phyloP scores from a whole-genome alignment of 2,329 filamentous ascomycete genomes.

The Xylaria multiplex region DNA sequence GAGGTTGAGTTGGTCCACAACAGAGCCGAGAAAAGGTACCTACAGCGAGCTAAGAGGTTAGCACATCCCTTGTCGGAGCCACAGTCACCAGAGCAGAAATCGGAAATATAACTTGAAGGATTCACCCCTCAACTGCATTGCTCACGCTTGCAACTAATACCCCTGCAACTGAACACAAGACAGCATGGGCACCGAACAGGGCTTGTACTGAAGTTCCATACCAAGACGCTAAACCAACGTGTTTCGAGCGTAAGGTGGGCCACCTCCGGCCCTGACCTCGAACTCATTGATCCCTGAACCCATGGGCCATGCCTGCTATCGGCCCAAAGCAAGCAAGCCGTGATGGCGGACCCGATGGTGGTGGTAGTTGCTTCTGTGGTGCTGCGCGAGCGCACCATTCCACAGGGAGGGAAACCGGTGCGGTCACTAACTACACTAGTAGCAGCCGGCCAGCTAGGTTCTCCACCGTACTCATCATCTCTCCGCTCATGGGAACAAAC shows the following conservation, averaged over 20 bases:
- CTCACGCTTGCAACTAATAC: slow-evolving; percentile 38
- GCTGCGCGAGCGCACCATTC: slow-evolving; percentile 31
- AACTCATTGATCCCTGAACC: slow-evolving; percentile 45
- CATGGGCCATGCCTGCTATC: slow-evolving; percentile 43
- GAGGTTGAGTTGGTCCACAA: slow-evolving; percentile 42
- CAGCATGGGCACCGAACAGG: slow-evolving; percentile 46
- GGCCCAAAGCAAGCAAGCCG: slow-evolving; percentile 42
- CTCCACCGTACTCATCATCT: slow-evolving; percentile 32
- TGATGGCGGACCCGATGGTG: slow-evolving; percentile 45
- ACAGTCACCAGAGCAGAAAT: slow-evolving; percentile 59
- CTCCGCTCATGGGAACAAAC: slow-evolving; percentile 23
- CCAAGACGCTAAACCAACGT: slow-evolving; percentile 48
- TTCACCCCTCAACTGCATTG: slow-evolving; percentile 49
- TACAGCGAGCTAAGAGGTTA: slow-evolving; percentile 33
- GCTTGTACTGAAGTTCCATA: slow-evolving; percentile 49
- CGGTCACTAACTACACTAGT: slow-evolving; percentile 33
- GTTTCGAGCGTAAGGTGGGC: slow-evolving; percentile 48
- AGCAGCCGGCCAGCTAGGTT: slow-evolving; percentile 32
- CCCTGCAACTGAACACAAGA: slow-evolving; percentile 52
- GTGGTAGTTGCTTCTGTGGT: slow-evolving; percentile 29
- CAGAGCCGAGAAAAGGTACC: slow-evolving; percentile 36
- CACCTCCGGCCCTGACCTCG: slow-evolving; percentile 35
- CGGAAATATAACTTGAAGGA: slow-evolving; percentile 61
- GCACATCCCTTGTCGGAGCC: slow-evolving; percentile 50
- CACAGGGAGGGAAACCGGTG: slow-evolving; percentile 26